phyloP scores from a whole-genome alignment of 345 rosid species.

The Eucalyptus curtisii region DNA sequence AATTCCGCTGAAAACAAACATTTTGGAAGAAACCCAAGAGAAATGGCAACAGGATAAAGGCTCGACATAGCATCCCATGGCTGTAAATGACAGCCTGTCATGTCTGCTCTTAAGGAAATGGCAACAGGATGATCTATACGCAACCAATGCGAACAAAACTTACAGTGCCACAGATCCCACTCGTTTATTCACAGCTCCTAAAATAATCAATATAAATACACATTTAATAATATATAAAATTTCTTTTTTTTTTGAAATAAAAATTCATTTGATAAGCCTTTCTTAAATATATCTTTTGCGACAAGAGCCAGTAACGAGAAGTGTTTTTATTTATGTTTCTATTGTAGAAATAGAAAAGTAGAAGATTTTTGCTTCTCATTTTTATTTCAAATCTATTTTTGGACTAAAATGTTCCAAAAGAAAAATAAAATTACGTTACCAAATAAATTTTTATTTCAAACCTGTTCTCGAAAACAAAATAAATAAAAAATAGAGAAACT shows the following conservation, averaged over 20 bases:
- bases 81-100: not conserved
- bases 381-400: too few species aligned
- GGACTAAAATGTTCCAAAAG: too few species aligned
- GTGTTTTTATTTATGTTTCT: too few species aligned
- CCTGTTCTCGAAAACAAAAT: rapidly evolving
- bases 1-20: not conserved
- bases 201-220: too few species aligned
- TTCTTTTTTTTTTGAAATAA: rapidly evolving
- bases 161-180: not conserved
- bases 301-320: rapidly evolving
- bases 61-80: not conserved
- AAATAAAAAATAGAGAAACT: too few species aligned
- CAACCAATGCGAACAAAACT: not conserved
- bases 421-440: too few species aligned
- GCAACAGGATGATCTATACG: not conserved
- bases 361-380: rapidly evolving
- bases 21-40: not conserved
- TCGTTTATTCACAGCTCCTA: not conserved
- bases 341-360: rapidly evolving
- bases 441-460: too few species aligned
- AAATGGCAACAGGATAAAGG: not conserved
- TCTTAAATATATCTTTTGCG: too few species aligned
- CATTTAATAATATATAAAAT: rapidly evolving
- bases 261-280: too few species aligned
- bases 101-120: not conserved